These are phyloP conservation scores for Mortierella sp. DNA, from an alignment of 371 early-diverging fungal genomes.

Conservation along the genomic window DNA sequence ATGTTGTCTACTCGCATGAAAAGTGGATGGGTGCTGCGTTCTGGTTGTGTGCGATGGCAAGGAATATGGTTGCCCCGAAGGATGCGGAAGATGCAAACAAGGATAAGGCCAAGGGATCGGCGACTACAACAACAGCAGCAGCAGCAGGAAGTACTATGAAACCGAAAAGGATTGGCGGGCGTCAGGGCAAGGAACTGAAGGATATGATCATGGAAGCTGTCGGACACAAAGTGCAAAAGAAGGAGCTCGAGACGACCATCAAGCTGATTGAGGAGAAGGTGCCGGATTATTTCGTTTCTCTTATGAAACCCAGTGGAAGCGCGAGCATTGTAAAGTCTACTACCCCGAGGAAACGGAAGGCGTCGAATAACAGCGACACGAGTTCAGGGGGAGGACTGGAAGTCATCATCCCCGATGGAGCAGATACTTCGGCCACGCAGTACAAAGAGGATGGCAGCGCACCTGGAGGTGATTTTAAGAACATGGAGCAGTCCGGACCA, in stretches of 20 bases:
- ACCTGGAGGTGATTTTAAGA: background rate
- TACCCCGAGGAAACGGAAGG: conserved; percentile 27
- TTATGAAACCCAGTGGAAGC: conserved; percentile 23
- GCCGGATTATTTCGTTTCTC: conserved; percentile 25
- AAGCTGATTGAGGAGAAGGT: conserved; percentile 29
- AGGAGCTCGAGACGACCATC: conserved; percentile 50
- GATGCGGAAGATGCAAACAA: background rate
- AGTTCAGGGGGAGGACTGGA: background rate
- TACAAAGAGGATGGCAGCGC: background rate
- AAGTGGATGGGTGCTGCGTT: conserved; percentile 54
- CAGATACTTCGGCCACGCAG: background rate
- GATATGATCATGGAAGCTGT: conserved; percentile 30
- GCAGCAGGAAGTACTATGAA: background rate
- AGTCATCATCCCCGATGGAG: conserved; percentile 10
- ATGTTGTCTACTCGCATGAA: conserved; percentile 40
- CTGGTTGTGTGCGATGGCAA: conserved; percentile 54
- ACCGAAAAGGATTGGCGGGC: conserved; percentile 46
- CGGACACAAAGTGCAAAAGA: conserved; percentile 40
- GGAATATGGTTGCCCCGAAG: conserved; percentile 26
- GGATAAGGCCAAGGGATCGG: background rate
- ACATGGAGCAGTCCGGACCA: background rate
- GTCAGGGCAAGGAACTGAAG: conserved; percentile 43
- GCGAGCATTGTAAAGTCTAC: background rate
- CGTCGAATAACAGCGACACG: conserved; percentile 12
- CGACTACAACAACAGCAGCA: background rate